Evolutionary conservation across 2,329 filamentous ascomycete species (phyloP), one percentile per base, ranked within the genome.

Genomic region (Colletotrichum liriopes): DNA sequence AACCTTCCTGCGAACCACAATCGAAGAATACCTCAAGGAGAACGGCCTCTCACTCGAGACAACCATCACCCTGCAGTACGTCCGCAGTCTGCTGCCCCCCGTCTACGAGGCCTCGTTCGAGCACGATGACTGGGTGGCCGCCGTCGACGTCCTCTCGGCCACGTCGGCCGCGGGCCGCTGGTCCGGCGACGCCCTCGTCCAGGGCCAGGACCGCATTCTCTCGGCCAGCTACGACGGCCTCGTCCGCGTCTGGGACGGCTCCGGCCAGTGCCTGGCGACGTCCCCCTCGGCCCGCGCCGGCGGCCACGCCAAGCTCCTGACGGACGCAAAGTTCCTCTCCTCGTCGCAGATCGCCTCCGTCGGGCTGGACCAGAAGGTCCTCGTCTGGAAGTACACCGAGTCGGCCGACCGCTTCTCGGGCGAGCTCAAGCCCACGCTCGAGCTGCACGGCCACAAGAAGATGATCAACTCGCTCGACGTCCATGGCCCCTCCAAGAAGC

Each of bases 81-180:
- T 98, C 45, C 93, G 95, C 77, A 96, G 95, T 74, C 86, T 98
- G 76, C 91, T 98, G 72, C 96, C 96, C 9, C 96, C 96, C 23
- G 88, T 93, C 45, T 96, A 96, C 81, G 92, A 97, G 77, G 93
- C 95, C 16, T 96, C 93, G 79, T 99, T 98, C 81, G 93, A 98
- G 84, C 96, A 99, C 81, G 95, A 99, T 79, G 96, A 98, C 82
- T 99, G 96, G 96, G 93, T 99, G 60, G 94, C 94, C 80, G 90
- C 90, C 35, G 91, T 98, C 35, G 95, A 98, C 81, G 89, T 97
- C 5, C 86, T 97, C 32, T 95, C 94, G 0, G 82, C 83, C 18
- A 90, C 88, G 16, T 93, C 93, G 1, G 83, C 85, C 8, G 89
- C 91, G 3, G 91, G 87, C 26, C 80, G 81, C 66, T 92, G 89